phyloP scores from a whole-genome alignment of 257 asterid genomes.

The Anisodus tanguticus region DNA sequence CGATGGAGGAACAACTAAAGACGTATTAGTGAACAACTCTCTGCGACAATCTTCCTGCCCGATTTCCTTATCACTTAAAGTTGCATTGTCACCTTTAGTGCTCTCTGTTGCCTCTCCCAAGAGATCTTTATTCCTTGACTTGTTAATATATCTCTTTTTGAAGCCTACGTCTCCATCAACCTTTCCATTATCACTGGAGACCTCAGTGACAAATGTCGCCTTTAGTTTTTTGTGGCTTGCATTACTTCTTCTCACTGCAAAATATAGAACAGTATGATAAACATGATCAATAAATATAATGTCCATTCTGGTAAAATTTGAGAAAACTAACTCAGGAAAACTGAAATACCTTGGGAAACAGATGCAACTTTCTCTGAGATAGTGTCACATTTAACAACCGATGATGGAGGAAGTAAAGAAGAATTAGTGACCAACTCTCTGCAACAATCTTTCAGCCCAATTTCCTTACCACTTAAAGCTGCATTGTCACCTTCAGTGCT shows the following conservation, averaged over 20 bases:
- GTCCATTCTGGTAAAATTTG: slow-evolving; percentile 25
- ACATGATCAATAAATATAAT: neutral
- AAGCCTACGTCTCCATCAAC: slow-evolving; percentile 24
- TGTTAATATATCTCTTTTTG: slow-evolving; percentile 41
- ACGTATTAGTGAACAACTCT: slow-evolving; percentile 36
- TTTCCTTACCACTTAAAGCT: slow-evolving; percentile 32
- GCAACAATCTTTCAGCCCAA: slow-evolving; percentile 38
- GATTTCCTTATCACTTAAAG: slow-evolving; percentile 33
- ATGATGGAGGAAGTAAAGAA: slow-evolving; percentile 38
- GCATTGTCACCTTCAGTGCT: slow-evolving; percentile 39
- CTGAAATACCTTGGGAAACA: slow-evolving; percentile 54
- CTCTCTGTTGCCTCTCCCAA: slow-evolving; percentile 40
- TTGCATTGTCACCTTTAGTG: slow-evolving; percentile 34
- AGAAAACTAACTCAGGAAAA: slow-evolving; percentile 31
- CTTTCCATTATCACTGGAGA: slow-evolving; percentile 41
- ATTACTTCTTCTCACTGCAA: slow-evolving; percentile 47
- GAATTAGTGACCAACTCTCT: slow-evolving; percentile 37
- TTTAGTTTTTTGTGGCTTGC: slow-evolving; percentile 40
- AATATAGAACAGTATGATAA: slow-evolving; percentile 29
- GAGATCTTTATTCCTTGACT: slow-evolving; percentile 49
- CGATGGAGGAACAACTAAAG: slow-evolving; percentile 36
- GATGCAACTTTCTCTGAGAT: slow-evolving; percentile 43
- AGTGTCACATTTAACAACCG: slow-evolving; percentile 39
- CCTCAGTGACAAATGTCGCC: slow-evolving; percentile 37
- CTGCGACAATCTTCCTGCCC: slow-evolving; percentile 37